Percentiles rank a stretch among this genome's conserved stretches.
phyloP scores from a whole-genome alignment of 192 early-diverging fungal species.

The Diversispora epigaea region DNA sequence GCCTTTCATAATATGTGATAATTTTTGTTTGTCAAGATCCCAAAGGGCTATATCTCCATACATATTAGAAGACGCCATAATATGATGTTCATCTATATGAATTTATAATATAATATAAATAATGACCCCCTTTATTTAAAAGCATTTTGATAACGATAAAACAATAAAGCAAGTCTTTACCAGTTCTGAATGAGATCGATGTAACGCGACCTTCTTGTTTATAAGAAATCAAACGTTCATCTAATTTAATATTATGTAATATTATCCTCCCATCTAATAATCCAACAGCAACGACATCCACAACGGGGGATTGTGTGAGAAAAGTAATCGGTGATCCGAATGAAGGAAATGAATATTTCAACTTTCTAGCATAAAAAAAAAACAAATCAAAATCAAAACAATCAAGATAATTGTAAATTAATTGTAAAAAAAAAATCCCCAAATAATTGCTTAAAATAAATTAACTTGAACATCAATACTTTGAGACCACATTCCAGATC shows the following conservation, averaged over 20 bases:
- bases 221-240: conserved; percentile 73
- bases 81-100: conserved; percentile 67
- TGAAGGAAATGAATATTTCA: conserved; percentile 79
- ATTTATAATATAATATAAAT: background rate
- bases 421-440: no score
- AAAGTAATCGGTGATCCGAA: conserved; percentile 75
- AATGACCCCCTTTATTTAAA: no score
- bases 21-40: conserved; percentile 79
- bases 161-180: conserved; percentile 34
- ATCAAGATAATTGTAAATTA: conserved; percentile 7
- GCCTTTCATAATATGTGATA: conserved; percentile 78
- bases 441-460: background rate
- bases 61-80: conserved; percentile 90
- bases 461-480: conserved; percentile 39
- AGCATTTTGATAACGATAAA: no score
- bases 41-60: conserved; percentile 89
- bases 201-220: conserved; percentile 90
- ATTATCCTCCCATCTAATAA: conserved; percentile 82
- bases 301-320: conserved; percentile 82
- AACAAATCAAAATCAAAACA: background rate
- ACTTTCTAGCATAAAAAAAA: conserved; percentile 50
- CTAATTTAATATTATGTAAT: conserved; percentile 82
- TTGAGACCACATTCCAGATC: conserved; percentile 89
- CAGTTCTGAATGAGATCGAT: conserved; percentile 86
- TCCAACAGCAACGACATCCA: conserved; percentile 93